Evolutionary conservation across 768 basidiomycete species (phyloP).

Genomic region (Phylloporus sp.): DNA sequence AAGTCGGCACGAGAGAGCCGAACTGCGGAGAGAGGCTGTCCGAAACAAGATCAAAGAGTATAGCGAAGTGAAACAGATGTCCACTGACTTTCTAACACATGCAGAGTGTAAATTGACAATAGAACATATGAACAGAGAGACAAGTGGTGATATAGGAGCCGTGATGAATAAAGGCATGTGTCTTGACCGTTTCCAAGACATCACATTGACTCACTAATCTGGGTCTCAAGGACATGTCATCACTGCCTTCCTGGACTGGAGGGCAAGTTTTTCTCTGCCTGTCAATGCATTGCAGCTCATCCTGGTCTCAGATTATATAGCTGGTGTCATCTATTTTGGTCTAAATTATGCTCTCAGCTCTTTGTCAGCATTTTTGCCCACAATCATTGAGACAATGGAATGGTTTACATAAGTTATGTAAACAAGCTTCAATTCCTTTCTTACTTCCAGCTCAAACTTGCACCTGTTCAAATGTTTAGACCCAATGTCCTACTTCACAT

Average conservation of each 20-base stretch:
- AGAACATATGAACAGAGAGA: conserved; percentile 38
- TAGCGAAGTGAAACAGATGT: no score
- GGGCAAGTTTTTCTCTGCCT: conserved; percentile 17
- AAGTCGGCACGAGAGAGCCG: no score
- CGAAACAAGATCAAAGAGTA: no score
- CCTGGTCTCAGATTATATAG: conserved; percentile 35
- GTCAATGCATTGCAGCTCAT: conserved; percentile 4
- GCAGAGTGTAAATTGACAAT: conserved; percentile 32
- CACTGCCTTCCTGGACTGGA: conserved; percentile 47
- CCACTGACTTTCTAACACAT: conserved; percentile 31
- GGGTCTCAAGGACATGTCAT: conserved; percentile 36
- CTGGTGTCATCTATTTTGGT: conserved; percentile 48
- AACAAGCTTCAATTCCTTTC: no score
- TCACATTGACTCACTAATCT: background rate
- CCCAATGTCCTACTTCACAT: no score
- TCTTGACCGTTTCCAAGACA: background rate
- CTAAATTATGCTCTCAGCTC: conserved; percentile 47
- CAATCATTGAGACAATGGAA: conserved; percentile 50
- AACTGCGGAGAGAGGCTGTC: no score
- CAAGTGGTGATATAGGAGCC: conserved; percentile 40
- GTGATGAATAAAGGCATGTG: conserved; percentile 37
- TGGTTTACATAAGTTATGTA: no score
- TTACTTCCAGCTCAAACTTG: no score
- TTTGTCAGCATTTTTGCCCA: conserved; percentile 51
- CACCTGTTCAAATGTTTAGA: no score